These are phyloP conservation scores for Colletotrichum sp. DNA, from an alignment of 2,329 filamentous ascomycete genomes.

Conservation along the genomic window DNA sequence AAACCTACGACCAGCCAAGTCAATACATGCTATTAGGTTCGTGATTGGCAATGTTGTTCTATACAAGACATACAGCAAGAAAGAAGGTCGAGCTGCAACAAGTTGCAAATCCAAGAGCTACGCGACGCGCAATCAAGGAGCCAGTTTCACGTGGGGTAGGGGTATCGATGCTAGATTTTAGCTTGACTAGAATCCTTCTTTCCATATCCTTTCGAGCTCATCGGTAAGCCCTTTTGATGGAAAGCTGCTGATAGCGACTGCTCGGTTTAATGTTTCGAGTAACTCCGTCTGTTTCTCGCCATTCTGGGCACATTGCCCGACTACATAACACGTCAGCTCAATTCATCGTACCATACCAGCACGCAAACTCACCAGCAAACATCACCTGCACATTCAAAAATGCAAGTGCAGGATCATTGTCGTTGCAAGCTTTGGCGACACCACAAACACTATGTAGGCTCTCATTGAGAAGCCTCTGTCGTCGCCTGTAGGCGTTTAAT, in stretches of 20 bases:
- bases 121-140: not conserved
- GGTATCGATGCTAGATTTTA: not conserved
- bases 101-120: no score
- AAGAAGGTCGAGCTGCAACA: no score
- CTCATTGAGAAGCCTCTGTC: conserved; percentile 11
- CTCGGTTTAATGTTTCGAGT: not conserved
- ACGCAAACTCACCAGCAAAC: not conserved
- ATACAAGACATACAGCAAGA: no score
- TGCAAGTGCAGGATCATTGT: not conserved
- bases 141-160: rapidly evolving
- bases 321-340: not conserved
- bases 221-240: not conserved
- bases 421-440: conserved; percentile 27
- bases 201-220: not conserved
- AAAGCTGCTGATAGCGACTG: not conserved
- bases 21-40: no score
- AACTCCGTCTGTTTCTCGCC: not conserved
- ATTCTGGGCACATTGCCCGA: conserved; percentile 9
- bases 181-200: not conserved
- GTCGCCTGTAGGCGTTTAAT: conserved; percentile 45
- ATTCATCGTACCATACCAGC: no score
- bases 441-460: conserved; percentile 40
- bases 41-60: no score
- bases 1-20: no score
- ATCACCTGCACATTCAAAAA: conserved; percentile 13